Percentiles rank a stretch among this genome's conserved stretches.
Conservation (phyloP, 2,329 filamentous ascomycete genomes). For the Fusarium piperis region DNA sequence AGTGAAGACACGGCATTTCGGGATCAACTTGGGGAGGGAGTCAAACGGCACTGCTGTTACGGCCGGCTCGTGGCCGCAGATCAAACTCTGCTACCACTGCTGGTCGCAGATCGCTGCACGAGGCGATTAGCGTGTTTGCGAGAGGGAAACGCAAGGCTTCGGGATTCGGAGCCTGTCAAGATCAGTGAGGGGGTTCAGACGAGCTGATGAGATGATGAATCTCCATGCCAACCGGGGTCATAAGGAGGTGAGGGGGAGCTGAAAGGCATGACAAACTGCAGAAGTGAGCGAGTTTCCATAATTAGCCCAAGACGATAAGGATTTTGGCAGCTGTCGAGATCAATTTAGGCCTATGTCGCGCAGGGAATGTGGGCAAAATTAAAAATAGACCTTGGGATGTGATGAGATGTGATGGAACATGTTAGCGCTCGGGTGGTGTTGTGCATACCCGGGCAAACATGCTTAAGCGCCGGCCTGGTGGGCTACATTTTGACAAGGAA, state of each 20-base stretch:
- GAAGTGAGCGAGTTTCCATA: constrained; percentile 33
- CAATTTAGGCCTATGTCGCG: constrained; percentile 33
- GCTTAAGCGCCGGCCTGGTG: constrained; percentile 36
- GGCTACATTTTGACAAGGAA: constrained; percentile 14
- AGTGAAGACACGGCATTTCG: neutral
- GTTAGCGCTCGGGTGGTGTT: constrained; percentile 39
- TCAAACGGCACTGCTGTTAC: constrained; percentile 1
- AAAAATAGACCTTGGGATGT: constrained; percentile 48
- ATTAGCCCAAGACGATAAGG: constrained; percentile 33
- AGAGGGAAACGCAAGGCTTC: constrained; percentile 20
- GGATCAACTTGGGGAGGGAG: neutral
- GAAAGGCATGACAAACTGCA: constrained; percentile 17
- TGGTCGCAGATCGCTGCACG: constrained; percentile 22
- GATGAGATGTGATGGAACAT: constrained; percentile 34
- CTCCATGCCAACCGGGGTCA: constrained; percentile 17
- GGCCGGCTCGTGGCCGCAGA: constrained; percentile 5
- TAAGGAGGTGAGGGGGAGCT: constrained; percentile 15
- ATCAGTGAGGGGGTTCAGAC: constrained; percentile 24
- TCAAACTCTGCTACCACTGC: constrained; percentile 16
- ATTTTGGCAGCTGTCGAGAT: constrained; percentile 21
- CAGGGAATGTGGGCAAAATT: constrained; percentile 44
- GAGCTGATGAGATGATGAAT: constrained; percentile 18
- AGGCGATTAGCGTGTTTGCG: constrained; percentile 5
- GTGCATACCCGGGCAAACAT: constrained; percentile 28
- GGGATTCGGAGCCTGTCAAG: constrained; percentile 20